A percentile compares a stretch with the other conserved stretches of the same genome.
phyloP scores from a whole-genome alignment of 306 rosid genomes.

The Cercis canadensis region DNA sequence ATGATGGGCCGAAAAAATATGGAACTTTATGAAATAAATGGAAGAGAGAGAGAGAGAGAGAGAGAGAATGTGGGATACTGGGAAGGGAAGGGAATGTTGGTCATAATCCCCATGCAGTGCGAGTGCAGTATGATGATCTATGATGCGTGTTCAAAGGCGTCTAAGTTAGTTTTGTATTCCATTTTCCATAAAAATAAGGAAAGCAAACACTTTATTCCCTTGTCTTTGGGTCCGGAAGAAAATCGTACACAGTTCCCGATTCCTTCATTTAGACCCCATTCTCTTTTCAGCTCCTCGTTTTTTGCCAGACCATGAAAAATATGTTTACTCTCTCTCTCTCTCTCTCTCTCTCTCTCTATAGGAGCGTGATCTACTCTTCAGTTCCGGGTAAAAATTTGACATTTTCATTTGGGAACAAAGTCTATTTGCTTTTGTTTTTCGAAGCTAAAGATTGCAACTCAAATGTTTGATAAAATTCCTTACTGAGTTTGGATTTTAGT shows the following conservation, averaged over 20 bases:
- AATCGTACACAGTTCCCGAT: slow-evolving; percentile 80
- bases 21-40: slow-evolving; percentile 56
- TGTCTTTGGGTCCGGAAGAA: slow-evolving; percentile 72
- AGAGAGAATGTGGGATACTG: slow-evolving; percentile 39
- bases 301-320: slow-evolving; percentile 46
- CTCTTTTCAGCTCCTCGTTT: slow-evolving; percentile 74
- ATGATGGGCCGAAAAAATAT: slow-evolving; percentile 35
- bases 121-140: background rate
- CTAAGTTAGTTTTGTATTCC: slow-evolving; percentile 39
- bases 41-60: slow-evolving; percentile 31
- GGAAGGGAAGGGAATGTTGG: slow-evolving; percentile 43
- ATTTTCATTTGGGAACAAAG: too few relatives aligned
- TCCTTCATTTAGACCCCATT: slow-evolving; percentile 65
- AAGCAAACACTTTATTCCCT: slow-evolving; percentile 63
- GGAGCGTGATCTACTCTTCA: slow-evolving; percentile 17
- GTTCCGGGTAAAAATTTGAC: too few relatives aligned
- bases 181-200: slow-evolving; percentile 32
- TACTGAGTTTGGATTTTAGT: too few relatives aligned
- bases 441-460: too few relatives aligned
- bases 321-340: slow-evolving; percentile 29
- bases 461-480: too few relatives aligned
- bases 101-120: slow-evolving; percentile 65
- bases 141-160: slow-evolving; percentile 46
- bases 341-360: background rate
- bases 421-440: too few relatives aligned